These are phyloP conservation scores for Trichoderma polysporum DNA, from an alignment of 2,329 filamentous ascomycete genomes.

Conservation along the genomic window DNA sequence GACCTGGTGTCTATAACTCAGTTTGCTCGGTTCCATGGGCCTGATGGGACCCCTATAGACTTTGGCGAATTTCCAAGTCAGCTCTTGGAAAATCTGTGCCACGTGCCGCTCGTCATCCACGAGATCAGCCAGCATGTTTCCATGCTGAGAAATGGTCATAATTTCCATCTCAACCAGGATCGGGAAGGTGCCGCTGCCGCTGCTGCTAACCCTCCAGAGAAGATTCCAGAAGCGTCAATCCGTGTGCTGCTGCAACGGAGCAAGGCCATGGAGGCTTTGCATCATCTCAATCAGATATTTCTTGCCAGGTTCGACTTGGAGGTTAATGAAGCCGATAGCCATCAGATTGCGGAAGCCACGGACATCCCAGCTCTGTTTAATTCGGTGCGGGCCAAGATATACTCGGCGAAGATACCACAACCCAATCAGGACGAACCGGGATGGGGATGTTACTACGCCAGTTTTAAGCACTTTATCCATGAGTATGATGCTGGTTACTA, in stretches of 20 bases:
- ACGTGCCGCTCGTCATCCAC: not conserved
- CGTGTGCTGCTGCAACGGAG: not conserved
- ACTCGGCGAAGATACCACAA: not conserved
- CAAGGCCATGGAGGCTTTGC: not conserved
- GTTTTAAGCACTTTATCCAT: not conserved
- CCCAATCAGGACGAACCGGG: not conserved
- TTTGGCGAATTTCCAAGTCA: not conserved
- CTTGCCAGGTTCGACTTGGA: not conserved
- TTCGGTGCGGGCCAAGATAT: not conserved
- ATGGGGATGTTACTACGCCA: not conserved
- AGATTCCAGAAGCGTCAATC: not conserved
- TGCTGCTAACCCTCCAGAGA: not conserved
- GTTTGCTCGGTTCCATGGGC: not conserved
- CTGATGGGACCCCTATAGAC: not conserved
- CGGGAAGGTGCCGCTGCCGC: not conserved
- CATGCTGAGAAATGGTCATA: not conserved
- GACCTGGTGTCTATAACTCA: not conserved
- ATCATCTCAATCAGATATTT: not conserved
- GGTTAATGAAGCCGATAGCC: not conserved
- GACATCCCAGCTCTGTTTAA: not conserved
- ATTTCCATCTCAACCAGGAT: not conserved
- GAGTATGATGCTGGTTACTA: not conserved
- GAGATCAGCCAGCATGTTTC: not conserved
- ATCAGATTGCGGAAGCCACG: not conserved
- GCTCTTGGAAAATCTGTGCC: not conserved